A percentile compares a stretch with the other conserved stretches of the same genome.
These are phyloP conservation scores for Bipolaris zeicola DNA, from an alignment of 2,329 filamentous ascomycete genomes.

Conservation along the genomic window DNA sequence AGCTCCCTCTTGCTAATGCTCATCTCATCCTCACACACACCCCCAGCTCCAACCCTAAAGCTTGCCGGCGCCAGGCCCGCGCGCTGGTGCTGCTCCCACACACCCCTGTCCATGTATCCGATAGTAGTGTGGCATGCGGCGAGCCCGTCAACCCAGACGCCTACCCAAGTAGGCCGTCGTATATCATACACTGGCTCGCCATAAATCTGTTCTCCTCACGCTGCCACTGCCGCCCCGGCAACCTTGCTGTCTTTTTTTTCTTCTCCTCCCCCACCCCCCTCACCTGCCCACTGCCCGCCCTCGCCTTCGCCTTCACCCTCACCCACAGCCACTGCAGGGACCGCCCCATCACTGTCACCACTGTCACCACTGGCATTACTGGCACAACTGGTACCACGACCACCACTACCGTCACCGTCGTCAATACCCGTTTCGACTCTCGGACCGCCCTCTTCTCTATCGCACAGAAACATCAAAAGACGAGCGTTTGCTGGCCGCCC, in stretches of 20 bases:
- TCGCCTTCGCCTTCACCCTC: background rate
- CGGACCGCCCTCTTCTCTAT: conserved; percentile 11
- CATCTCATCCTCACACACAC: conserved; percentile 9
- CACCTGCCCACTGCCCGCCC: background rate
- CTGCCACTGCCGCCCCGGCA: background rate
- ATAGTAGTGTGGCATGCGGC: conserved; percentile 12
- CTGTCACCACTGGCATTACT: too few relatives aligned
- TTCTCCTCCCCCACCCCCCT: background rate
- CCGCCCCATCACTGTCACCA: background rate
- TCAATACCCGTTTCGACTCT: background rate
- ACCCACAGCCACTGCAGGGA: background rate
- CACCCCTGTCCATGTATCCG: conserved; percentile 20
- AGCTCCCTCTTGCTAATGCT: background rate
- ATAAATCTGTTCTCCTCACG: background rate
- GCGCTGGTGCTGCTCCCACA: conserved; percentile 7
- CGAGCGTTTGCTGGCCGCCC: conserved; percentile 13
- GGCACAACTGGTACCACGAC: background rate
- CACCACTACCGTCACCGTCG: background rate
- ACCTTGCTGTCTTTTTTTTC: background rate
- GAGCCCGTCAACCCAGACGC: background rate
- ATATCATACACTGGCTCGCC: conserved; percentile 16
- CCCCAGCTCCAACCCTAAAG: conserved; percentile 2
- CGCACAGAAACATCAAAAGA: conserved; percentile 15
- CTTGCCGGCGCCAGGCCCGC: conserved; percentile 14
- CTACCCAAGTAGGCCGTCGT: conserved; percentile 3